Percentiles rank a stretch among this genome's conserved stretches.
phyloP scores from a whole-genome alignment of 805 yeast genomes.

The Wickerhamiella australiensis region DNA sequence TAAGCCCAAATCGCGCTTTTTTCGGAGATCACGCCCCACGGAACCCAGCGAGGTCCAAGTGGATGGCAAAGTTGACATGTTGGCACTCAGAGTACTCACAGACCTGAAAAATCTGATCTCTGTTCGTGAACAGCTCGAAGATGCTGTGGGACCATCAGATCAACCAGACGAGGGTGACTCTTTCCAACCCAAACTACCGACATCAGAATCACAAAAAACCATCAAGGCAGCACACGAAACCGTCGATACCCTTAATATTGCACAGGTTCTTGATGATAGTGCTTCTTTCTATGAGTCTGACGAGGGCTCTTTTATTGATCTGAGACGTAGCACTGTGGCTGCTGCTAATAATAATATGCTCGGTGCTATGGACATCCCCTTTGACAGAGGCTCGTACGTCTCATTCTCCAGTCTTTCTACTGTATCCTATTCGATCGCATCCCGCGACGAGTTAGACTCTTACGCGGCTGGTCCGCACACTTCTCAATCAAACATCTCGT shows the following conservation, averaged over 20 bases:
- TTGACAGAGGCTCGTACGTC: constrained; percentile 6
- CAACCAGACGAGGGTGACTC: too few relatives aligned
- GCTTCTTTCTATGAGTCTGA: constrained; percentile 3
- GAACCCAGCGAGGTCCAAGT: constrained; percentile 18
- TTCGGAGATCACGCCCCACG: neutral
- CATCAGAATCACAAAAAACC: constrained; percentile 4
- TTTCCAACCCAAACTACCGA: neutral
- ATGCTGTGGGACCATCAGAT: neutral
- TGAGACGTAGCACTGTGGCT: constrained; percentile 5
- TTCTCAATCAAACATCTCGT: constrained; percentile 15
- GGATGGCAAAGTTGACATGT: constrained; percentile 24
- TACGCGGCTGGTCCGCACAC: neutral
- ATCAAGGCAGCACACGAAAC: constrained; percentile 6
- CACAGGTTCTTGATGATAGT: constrained; percentile 8
- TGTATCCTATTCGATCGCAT: neutral
- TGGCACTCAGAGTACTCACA: constrained; percentile 26
- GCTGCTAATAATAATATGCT: neutral
- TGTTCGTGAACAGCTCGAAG: neutral
- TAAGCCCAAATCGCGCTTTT: constrained; percentile 3
- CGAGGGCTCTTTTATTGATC: neutral
- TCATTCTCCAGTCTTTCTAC: constrained; percentile 10
- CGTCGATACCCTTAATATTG: constrained; percentile 10
- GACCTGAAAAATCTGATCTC: constrained; percentile 22
- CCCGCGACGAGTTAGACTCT: neutral
- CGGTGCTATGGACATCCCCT: constrained; percentile 1